Conservation (phyloP, 1,139 yeast genomes). For the Diutina mesorugosa region DNA sequence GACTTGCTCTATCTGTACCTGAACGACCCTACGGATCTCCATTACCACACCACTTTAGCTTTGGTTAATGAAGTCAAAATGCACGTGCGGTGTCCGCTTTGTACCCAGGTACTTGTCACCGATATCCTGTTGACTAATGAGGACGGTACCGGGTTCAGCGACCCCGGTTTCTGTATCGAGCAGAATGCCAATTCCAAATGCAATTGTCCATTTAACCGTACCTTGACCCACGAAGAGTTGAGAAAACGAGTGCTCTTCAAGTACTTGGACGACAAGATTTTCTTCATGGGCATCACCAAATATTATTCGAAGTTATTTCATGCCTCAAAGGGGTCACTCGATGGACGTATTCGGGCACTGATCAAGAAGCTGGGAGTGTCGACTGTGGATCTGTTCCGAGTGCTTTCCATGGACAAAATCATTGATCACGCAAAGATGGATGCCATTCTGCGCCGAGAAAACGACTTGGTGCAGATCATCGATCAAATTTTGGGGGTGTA, state of each 20-base stretch:
- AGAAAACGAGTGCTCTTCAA: slow-evolving; percentile 12
- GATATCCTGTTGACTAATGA: slow-evolving; percentile 9
- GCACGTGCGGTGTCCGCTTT: slow-evolving; percentile 11
- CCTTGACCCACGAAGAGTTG: slow-evolving; percentile 11
- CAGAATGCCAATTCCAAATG: slow-evolving; percentile 3
- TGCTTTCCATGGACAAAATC: not conserved
- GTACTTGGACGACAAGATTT: slow-evolving; percentile 7
- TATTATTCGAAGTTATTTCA: not conserved
- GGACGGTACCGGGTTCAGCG: slow-evolving; percentile 14
- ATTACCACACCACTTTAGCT: slow-evolving; percentile 2
- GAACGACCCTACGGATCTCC: not conserved
- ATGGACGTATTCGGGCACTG: not conserved
- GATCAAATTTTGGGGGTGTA: not conserved
- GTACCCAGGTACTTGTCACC: slow-evolving; percentile 6
- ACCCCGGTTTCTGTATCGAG: slow-evolving; percentile 8
- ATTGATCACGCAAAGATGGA: not conserved
- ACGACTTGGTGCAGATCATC: not conserved
- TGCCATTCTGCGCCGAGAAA: not conserved
- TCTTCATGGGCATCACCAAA: slow-evolving; percentile 1
- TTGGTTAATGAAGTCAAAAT: not conserved
- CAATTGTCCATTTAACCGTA: slow-evolving; percentile 3
- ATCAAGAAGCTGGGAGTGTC: slow-evolving; percentile 1
- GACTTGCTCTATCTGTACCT: slow-evolving; percentile 1
- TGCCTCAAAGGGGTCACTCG: not conserved
- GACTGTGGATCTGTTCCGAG: not conserved